Evolutionary conservation across 2,329 filamentous ascomycete genomes (phyloP).

Genomic region (Verticillium dahliae): DNA sequence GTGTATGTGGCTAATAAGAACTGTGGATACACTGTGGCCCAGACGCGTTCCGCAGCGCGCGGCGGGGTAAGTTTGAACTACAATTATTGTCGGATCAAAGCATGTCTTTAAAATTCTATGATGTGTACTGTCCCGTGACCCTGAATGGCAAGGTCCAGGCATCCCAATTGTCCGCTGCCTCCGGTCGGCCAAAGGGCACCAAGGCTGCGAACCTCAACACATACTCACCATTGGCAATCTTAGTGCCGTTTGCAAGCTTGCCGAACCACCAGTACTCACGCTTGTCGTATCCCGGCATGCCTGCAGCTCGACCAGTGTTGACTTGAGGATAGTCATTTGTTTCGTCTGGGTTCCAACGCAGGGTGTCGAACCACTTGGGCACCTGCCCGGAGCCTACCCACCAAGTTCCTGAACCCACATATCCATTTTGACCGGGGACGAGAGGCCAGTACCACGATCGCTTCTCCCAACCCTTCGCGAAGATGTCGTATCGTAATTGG

Average conservation of each 20-base stretch:
- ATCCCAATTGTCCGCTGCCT: slow-evolving; percentile 34
- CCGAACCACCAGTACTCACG: slow-evolving; percentile 33
- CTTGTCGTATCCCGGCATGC: slow-evolving; percentile 20
- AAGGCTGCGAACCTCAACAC: slow-evolving; percentile 32
- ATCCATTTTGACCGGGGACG: slow-evolving; percentile 26
- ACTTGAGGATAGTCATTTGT: slow-evolving; percentile 16
- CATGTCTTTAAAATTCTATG: not conserved
- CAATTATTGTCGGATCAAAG: no score
- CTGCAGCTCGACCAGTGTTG: slow-evolving; percentile 13
- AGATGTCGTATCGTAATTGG: slow-evolving; percentile 23
- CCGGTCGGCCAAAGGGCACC: slow-evolving; percentile 32
- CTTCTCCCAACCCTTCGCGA: slow-evolving; percentile 29
- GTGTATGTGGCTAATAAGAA: no score
- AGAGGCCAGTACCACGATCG: slow-evolving; percentile 34
- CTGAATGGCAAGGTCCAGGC: slow-evolving; percentile 24
- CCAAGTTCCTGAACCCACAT: slow-evolving; percentile 29
- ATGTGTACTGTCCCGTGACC: not conserved
- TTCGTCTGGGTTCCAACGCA: slow-evolving; percentile 14
- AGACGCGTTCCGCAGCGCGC: no score
- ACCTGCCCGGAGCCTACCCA: slow-evolving; percentile 12
- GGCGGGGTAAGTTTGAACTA: no score
- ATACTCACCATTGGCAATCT: slow-evolving; percentile 32
- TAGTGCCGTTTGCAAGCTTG: slow-evolving; percentile 33
- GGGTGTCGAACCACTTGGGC: slow-evolving; percentile 11
- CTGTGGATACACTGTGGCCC: no score